Evolutionary conservation across 768 basidiomycete species (phyloP).

Genomic region (Albatrellus ellisii): DNA sequence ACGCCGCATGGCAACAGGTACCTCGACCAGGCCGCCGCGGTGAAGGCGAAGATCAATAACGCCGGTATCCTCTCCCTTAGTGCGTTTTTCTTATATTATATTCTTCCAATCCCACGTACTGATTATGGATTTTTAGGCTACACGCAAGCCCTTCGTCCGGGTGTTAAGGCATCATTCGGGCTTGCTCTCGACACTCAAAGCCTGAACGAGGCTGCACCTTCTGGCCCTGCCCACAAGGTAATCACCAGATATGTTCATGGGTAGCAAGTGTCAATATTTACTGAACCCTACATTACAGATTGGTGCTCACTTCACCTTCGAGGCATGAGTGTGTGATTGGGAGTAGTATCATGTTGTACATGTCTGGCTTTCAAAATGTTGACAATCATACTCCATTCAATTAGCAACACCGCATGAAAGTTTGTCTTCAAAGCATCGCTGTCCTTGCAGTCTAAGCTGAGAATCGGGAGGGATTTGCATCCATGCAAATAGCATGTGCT

Average conservation of each 20-base stretch:
- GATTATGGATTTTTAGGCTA: conserved; percentile 36
- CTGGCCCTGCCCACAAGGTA: conserved; percentile 64
- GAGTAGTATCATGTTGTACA: background rate
- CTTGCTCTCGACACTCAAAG: conserved; percentile 91
- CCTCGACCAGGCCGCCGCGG: conserved; percentile 80
- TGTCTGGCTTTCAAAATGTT: no score
- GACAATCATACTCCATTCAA: no score
- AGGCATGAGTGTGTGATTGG: conserved; percentile 8
- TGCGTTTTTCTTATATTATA: conserved; percentile 20
- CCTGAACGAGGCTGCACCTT: conserved; percentile 52
- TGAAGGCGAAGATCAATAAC: conserved; percentile 99
- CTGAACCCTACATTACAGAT: background rate
- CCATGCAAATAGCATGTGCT: no score
- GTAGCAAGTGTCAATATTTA: background rate
- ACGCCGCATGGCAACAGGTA: conserved; percentile 27
- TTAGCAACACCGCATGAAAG: no score
- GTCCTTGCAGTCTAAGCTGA: no score
- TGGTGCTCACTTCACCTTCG: conserved; percentile 13
- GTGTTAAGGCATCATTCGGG: conserved; percentile 88
- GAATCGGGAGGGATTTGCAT: no score
- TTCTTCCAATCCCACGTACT: conserved; percentile 8
- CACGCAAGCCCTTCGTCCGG: conserved; percentile 88
- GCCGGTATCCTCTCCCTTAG: conserved; percentile 79
- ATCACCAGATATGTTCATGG: conserved; percentile 17
- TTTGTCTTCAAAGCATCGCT: no score